Evolutionary conservation across 2,329 filamentous ascomycete genomes (phyloP), one percentile per base, ranked within the genome.

Genomic region (Rugonectria rugulosa): DNA sequence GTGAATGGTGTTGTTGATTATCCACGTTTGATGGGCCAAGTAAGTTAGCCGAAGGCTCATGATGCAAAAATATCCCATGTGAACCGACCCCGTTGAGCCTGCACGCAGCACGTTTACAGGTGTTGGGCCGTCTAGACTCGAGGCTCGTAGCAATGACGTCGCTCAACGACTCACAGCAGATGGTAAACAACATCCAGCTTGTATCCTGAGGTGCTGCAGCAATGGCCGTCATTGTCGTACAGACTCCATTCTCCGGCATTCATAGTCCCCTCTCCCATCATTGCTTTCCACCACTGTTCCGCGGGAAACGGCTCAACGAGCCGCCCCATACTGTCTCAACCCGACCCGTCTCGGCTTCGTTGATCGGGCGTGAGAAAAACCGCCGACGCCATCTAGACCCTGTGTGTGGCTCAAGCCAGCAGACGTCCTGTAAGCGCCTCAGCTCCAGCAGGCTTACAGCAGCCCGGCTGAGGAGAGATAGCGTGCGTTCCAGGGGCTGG

Each of bases 141-240:
- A n/a, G n/a, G n/a, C n/a, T n/a, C 23, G 21, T 31, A 55, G 45
- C 45, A 12, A 55, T 55, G 53, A 55, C 53, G 53, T 55, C 45
- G 45, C 53, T 44, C 53, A 55, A n/a, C n/a, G n/a, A 50, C 53
- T 11, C 14, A 20, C 27, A 23, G 23, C 26, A 27, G n/a, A n/a
- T n/a, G 14, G 15, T 15, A n/a, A 23, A 23, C n/a, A 34, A 24
- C 31, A 36, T n/a, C n/a, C n/a, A n/a, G n/a, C n/a, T n/a, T n/a
- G n/a, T n/a, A n/a, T n/a, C n/a, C n/a, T n/a, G n/a, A n/a, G n/a
- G n/a, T n/a, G n/a, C n/a, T n/a, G n/a, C n/a, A n/a, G n/a, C n/a
- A n/a, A n/a, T n/a, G n/a, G n/a, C 19, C 27, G 21, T 23, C 19
- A 11, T 23, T n/a, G 29, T 36, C 19, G 21, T 17, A 42, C 14